phyloP scores from a whole-genome alignment of 2,329 filamentous ascomycete genomes.

The Exophiala viscosa region DNA sequence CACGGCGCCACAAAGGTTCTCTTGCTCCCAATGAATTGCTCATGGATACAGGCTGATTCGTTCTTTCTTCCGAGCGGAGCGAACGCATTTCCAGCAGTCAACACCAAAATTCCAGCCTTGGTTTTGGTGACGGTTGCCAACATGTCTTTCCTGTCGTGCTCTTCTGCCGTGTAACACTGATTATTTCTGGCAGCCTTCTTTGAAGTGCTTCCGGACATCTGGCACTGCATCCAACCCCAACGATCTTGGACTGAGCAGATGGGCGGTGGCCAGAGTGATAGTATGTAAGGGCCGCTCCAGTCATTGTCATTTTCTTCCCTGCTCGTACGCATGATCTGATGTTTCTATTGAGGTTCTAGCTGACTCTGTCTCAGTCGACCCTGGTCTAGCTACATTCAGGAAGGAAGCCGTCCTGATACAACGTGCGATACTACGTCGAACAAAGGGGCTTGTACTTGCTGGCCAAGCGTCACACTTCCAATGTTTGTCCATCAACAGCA shows the following conservation, averaged over 20 bases:
- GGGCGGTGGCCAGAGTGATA: slow-evolving; percentile 1
- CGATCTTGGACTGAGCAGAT: slow-evolving; percentile 1
- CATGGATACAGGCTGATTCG: background rate
- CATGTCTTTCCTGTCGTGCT: background rate
- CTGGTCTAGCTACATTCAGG: slow-evolving; percentile 12
- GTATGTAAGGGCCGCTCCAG: slow-evolving; percentile 7
- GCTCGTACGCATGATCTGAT: background rate
- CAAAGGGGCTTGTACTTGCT: background rate
- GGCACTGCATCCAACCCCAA: slow-evolving; percentile 11
- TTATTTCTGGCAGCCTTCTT: slow-evolving; percentile 14
- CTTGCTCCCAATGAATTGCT: background rate
- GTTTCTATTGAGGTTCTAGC: slow-evolving; percentile 6
- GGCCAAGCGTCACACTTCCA: background rate
- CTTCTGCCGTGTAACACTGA: slow-evolving; percentile 6
- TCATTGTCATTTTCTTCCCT: background rate
- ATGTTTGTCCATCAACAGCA: slow-evolving; percentile 8
- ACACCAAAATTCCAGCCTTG: slow-evolving; percentile 8
- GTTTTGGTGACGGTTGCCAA: slow-evolving; percentile 10
- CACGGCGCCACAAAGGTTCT: too few species aligned
- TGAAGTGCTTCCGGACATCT: slow-evolving; percentile 11
- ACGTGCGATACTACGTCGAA: slow-evolving; percentile 2
- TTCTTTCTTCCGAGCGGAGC: slow-evolving; percentile 7
- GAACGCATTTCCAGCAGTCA: background rate
- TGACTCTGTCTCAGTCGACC: slow-evolving; percentile 16
- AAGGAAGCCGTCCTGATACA: slow-evolving; percentile 1